Conservation (phyloP, 305 asterid genomes). For the Fraxinus dipetala region DNA sequence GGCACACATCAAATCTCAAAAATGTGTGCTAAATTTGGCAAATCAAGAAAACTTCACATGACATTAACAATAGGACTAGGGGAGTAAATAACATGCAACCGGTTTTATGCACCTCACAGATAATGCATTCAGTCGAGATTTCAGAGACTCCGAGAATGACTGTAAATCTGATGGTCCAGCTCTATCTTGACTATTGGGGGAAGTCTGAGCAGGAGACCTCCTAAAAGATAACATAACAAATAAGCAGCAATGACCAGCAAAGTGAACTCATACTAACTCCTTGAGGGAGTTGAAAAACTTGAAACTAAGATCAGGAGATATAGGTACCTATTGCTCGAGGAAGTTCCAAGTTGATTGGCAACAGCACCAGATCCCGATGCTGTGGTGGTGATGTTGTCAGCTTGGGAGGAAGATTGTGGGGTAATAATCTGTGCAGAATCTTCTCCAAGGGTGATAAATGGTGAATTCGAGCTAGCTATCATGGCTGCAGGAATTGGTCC, state of each 20-base stretch:
- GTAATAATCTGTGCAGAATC: slow-evolving; percentile 48
- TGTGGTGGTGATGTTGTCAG: slow-evolving; percentile 45
- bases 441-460: slow-evolving; percentile 49
- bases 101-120: slow-evolving; percentile 52
- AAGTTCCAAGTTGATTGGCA: slow-evolving; percentile 40
- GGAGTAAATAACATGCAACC: background rate
- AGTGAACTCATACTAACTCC: background rate
- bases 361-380: slow-evolving; percentile 48
- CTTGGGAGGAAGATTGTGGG: slow-evolving; percentile 40
- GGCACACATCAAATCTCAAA: background rate
- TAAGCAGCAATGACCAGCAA: slow-evolving; percentile 15
- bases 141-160: slow-evolving; percentile 66
- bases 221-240: slow-evolving; percentile 28
- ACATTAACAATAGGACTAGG: background rate
- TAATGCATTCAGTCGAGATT: slow-evolving; percentile 67
- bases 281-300: background rate
- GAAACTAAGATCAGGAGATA: background rate
- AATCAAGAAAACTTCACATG: background rate
- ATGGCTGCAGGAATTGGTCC: slow-evolving; percentile 39
- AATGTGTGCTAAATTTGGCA: background rate
- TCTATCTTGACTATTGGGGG: slow-evolving; percentile 61
- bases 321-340: slow-evolving; percentile 56
- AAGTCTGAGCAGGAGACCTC: slow-evolving; percentile 54
- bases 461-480: slow-evolving; percentile 46
- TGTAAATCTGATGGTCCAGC: slow-evolving; percentile 84